phyloP scores from a whole-genome alignment of 2,329 filamentous ascomycete species.

The Fusarium sp. region DNA sequence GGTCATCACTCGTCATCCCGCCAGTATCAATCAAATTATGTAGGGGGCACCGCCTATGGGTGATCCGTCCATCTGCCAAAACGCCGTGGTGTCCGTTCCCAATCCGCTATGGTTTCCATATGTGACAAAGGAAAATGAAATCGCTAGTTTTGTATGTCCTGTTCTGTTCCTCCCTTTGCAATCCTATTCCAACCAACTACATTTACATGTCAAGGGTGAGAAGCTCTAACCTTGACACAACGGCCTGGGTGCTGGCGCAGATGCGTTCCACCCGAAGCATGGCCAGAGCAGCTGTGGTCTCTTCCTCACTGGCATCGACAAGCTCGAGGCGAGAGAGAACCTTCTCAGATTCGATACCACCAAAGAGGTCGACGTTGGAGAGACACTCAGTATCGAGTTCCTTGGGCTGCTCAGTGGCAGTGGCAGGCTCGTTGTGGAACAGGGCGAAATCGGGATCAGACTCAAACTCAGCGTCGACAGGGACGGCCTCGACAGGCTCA shows the following conservation, averaged over 20 bases:
- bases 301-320: slow-evolving; percentile 67
- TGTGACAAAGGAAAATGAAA: slow-evolving; percentile 39
- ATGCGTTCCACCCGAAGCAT: slow-evolving; percentile 65
- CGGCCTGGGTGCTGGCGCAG: slow-evolving; percentile 52
- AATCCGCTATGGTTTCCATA: slow-evolving; percentile 36
- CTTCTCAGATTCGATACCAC: slow-evolving; percentile 73
- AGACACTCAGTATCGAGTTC: slow-evolving; percentile 59
- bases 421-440: slow-evolving; percentile 60
- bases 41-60: slow-evolving; percentile 27
- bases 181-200: background rate
- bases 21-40: slow-evolving; percentile 40
- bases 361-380: slow-evolving; percentile 58
- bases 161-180: slow-evolving; percentile 1
- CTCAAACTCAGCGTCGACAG: slow-evolving; percentile 69
- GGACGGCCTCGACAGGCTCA: slow-evolving; percentile 41
- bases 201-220: slow-evolving; percentile 51
- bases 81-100: slow-evolving; percentile 40
- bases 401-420: slow-evolving; percentile 43
- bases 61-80: slow-evolving; percentile 35
- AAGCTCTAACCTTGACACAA: slow-evolving; percentile 53
- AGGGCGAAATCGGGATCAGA: slow-evolving; percentile 72
- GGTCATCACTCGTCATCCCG: slow-evolving; percentile 45
- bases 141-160: slow-evolving; percentile 39
- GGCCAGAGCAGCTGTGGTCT: slow-evolving; percentile 56
- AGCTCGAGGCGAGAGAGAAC: slow-evolving; percentile 71